A percentile compares a stretch with the other conserved stretches of the same genome.
Conservation (phyloP, 176 grass and related monocot genomes). For the Hyparrhenia diplandra region DNA sequence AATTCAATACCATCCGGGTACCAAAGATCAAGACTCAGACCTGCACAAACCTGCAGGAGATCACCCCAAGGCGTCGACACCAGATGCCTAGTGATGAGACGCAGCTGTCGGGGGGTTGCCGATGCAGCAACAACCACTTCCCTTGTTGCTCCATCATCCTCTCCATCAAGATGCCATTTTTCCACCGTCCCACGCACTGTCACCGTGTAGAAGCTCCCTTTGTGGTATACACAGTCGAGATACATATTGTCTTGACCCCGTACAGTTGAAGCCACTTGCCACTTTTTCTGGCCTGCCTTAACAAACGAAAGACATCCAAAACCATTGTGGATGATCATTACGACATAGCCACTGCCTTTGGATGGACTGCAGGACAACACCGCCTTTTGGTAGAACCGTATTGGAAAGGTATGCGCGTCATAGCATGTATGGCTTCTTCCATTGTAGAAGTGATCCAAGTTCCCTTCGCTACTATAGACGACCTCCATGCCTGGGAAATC, state of each 20-base stretch:
- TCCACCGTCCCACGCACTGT: background rate
- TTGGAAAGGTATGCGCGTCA: background rate
- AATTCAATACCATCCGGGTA: background rate
- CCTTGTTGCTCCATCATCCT: background rate
- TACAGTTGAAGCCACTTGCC: background rate
- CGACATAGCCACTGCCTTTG: background rate
- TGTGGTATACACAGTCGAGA: constrained; percentile 5
- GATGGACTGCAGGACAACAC: constrained; percentile 22
- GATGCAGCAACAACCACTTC: background rate
- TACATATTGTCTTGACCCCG: background rate
- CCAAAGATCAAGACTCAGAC: background rate
- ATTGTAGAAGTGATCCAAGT: too few relatives aligned
- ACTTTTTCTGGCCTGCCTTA: background rate
- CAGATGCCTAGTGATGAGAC: background rate
- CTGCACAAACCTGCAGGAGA: background rate
- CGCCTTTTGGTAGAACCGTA: constrained; percentile 26
- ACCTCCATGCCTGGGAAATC: background rate
- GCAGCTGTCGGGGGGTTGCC: background rate
- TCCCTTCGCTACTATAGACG: background rate
- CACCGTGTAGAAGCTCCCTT: background rate
- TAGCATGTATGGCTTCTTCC: too few relatives aligned
- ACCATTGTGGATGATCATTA: background rate
- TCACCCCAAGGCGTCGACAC: background rate
- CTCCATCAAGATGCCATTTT: background rate
- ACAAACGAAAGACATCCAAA: background rate